phyloP scores from a whole-genome alignment of 768 basidiomycete species.

The Trametes punicea region DNA sequence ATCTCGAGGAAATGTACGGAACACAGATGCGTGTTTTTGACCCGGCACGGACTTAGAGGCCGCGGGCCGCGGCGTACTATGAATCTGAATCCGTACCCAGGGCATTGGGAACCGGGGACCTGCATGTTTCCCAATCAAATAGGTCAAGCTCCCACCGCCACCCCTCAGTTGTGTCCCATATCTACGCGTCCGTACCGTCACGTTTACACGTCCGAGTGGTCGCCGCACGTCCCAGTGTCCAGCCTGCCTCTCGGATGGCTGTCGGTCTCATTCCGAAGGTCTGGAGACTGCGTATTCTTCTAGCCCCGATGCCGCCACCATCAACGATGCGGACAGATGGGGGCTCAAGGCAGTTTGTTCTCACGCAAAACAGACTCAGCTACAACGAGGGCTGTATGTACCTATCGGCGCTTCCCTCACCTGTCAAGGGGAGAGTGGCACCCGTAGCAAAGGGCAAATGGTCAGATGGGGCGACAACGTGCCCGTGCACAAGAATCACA shows the following conservation, averaged over 20 bases:
- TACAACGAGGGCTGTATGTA: conserved; percentile 53
- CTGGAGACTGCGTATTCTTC: background rate
- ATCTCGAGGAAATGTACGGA: background rate
- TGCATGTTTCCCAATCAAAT: conserved; percentile 4
- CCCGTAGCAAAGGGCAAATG: conserved; percentile 21
- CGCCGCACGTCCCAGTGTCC: background rate
- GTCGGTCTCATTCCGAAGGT: background rate
- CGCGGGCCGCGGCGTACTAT: background rate
- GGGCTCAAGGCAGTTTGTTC: conserved; percentile 33
- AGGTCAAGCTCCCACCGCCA: background rate
- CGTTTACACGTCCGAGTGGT: background rate
- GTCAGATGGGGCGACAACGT: conserved; percentile 45
- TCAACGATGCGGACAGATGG: conserved; percentile 24
- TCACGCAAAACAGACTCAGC: conserved; percentile 47
- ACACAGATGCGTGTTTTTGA: background rate
- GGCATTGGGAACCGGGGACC: conserved; percentile 1
- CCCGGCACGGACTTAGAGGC: background rate
- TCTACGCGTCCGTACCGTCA: background rate
- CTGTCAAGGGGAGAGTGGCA: conserved; percentile 11
- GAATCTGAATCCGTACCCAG: background rate
- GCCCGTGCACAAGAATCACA: conserved; percentile 26
- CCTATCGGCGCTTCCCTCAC: conserved; percentile 58
- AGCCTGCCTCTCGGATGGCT: background rate
- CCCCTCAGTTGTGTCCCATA: background rate
- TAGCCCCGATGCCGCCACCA: conserved; percentile 1